phyloP scores from a whole-genome alignment of 805 yeast species.

The Monosporozyma yasuniensis region DNA sequence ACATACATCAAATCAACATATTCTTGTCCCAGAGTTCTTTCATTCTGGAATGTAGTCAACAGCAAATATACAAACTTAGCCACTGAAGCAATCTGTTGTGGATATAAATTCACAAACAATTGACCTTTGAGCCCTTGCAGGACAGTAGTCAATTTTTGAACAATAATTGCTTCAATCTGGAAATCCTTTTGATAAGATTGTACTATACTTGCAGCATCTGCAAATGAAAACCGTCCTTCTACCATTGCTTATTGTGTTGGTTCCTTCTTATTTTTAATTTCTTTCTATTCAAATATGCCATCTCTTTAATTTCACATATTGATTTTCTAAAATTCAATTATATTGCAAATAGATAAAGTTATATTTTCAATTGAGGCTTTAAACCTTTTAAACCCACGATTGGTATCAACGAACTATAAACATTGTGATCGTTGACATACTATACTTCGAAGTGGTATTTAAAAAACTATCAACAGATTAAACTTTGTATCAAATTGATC shows the following conservation, averaged over 20 bases:
- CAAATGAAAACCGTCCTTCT: conserved; percentile 43
- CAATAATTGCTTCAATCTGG: conserved; percentile 51
- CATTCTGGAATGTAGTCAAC: conserved; percentile 66
- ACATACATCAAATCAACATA: conserved; percentile 76
- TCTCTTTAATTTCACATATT: neutral
- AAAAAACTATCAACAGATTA: neutral
- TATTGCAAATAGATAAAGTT: neutral
- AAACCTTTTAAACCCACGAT: neutral
- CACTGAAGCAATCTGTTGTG: conserved; percentile 49
- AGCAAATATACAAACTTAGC: conserved; percentile 58
- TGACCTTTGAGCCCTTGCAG: conserved; percentile 49
- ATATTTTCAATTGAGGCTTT: neutral
- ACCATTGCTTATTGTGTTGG: neutral
- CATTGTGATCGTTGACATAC: neutral
- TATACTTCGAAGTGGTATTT: too few species aligned
- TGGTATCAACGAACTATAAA: too few species aligned
- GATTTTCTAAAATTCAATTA: neutral
- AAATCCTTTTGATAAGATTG: conserved; percentile 87
- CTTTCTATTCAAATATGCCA: neutral
- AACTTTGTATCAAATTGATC: neutral
- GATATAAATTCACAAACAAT: conserved; percentile 53
- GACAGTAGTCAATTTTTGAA: conserved; percentile 47
- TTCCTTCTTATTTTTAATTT: neutral
- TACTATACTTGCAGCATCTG: conserved; percentile 85
- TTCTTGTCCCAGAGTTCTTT: conserved; percentile 88